Conservation (phyloP, 768 basidiomycete genomes). For the Serpula lacrymans region DNA sequence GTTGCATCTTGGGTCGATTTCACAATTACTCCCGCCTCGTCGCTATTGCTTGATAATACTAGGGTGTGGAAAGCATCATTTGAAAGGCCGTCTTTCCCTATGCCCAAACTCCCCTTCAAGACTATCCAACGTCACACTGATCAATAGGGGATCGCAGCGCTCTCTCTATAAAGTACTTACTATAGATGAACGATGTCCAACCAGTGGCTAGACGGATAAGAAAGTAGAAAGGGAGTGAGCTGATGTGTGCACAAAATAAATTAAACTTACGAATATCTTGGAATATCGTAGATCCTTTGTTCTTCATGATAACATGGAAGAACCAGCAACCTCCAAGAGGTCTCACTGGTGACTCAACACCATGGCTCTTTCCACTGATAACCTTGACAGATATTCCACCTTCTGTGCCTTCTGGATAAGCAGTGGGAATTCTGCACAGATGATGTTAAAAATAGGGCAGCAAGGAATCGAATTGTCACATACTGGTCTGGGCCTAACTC, state of each 20-base stretch:
- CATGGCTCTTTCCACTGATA: conserved; percentile 87
- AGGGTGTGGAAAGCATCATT: conserved; percentile 73
- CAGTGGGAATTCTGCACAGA: conserved; percentile 57
- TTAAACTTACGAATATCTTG: conserved; percentile 73
- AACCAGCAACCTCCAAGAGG: conserved; percentile 95
- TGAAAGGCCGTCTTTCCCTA: conserved; percentile 49
- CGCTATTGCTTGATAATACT: conserved; percentile 61
- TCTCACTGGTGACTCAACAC: conserved; percentile 81
- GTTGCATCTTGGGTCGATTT: conserved; percentile 58
- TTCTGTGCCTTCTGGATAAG: conserved; percentile 66
- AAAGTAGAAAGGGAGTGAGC: not conserved
- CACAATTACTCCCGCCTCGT: conserved; percentile 68
- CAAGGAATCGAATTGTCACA: conserved; percentile 17
- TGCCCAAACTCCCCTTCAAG: conserved; percentile 51
- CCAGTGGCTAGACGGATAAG: conserved; percentile 48
- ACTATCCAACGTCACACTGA: too few relatives aligned
- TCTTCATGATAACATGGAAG: conserved; percentile 72
- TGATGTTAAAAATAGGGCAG: not conserved
- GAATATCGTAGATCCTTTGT: conserved; percentile 60
- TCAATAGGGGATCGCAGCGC: not conserved
- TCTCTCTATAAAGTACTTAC: conserved; percentile 53
- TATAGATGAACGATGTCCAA: conserved; percentile 89
- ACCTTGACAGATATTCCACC: conserved; percentile 74
- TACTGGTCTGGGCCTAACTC: conserved; percentile 68
- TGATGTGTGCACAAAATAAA: not conserved